Evolutionary conservation across 2,329 filamentous ascomycete genomes (phyloP).

Genomic region (Fusarium papillatum): DNA sequence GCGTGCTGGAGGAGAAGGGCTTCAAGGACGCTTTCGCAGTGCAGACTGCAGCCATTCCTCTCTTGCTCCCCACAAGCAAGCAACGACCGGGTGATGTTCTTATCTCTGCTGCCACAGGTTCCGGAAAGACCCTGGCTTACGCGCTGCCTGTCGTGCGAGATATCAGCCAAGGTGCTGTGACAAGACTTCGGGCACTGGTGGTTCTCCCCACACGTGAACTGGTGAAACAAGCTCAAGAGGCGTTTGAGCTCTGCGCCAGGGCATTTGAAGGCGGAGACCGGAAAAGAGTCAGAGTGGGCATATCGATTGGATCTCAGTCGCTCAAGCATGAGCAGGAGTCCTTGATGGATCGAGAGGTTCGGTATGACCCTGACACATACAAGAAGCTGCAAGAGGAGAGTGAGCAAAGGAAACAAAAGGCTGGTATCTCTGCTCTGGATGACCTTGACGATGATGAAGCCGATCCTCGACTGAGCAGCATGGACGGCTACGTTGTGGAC

Average conservation of each 20-base stretch:
- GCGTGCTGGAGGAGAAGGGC: slow-evolving; percentile 73
- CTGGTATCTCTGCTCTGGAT: slow-evolving; percentile 26
- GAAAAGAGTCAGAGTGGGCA: slow-evolving; percentile 83
- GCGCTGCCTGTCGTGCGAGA: slow-evolving; percentile 87
- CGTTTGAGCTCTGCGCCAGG: slow-evolving; percentile 80
- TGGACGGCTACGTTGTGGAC: slow-evolving; percentile 68
- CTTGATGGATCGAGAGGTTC: slow-evolving; percentile 60
- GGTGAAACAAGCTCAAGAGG: slow-evolving; percentile 86
- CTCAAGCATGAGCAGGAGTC: slow-evolving; percentile 74
- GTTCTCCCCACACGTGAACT: slow-evolving; percentile 93
- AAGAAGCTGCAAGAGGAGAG: slow-evolving; percentile 43
- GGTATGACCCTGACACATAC: slow-evolving; percentile 75
- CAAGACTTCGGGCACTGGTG: slow-evolving; percentile 82
- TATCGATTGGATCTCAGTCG: slow-evolving; percentile 85
- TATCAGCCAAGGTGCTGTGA: slow-evolving; percentile 74
- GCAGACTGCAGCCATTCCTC: slow-evolving; percentile 73
- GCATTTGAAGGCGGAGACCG: slow-evolving; percentile 68
- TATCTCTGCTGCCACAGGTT: slow-evolving; percentile 93
- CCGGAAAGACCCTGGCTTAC: slow-evolving; percentile 95
- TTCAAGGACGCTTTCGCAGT: slow-evolving; percentile 59
- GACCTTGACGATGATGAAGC: slow-evolving; percentile 34
- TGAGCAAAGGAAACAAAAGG: slow-evolving; percentile 8
- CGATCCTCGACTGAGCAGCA: slow-evolving; percentile 50
- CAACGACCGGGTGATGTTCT: slow-evolving; percentile 82
- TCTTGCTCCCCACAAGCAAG: slow-evolving; percentile 77